Evolutionary conservation across 805 yeast genomes (phyloP).

Genomic region (Yamadazyma nakazawae): DNA sequence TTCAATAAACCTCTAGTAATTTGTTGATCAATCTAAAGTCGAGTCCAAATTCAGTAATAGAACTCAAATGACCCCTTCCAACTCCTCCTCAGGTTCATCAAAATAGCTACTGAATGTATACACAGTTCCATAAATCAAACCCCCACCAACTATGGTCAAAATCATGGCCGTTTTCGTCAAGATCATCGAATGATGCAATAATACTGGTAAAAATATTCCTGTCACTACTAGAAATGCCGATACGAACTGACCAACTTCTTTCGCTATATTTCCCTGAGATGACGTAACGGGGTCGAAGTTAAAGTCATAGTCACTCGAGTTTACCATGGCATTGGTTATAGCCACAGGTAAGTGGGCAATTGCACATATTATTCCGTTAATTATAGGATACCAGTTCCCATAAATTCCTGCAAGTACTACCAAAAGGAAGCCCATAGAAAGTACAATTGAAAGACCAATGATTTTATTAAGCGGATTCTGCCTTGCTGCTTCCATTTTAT

Average conservation of each 20-base stretch:
- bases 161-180: conserved; percentile 67
- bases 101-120: conserved; percentile 80
- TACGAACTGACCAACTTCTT: conserved; percentile 74
- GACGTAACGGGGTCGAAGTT: conserved; percentile 37
- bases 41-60: too few species aligned
- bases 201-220: conserved; percentile 69
- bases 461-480: conserved; percentile 69
- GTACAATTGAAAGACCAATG: conserved; percentile 68
- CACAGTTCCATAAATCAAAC: conserved; percentile 76
- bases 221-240: conserved; percentile 75
- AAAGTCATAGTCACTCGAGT: conserved; percentile 40
- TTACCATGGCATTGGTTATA: conserved; percentile 29
- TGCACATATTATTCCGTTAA: conserved; percentile 49
- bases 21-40: too few species aligned
- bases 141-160: conserved; percentile 83
- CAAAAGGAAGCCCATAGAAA: conserved; percentile 86
- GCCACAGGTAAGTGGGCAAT: conserved; percentile 39
- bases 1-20: too few species aligned
- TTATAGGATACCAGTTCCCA: conserved; percentile 88
- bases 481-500: conserved; percentile 14
- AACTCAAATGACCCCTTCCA: conserved; percentile 7
- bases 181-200: conserved; percentile 71
- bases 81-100: conserved; percentile 38
- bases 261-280: conserved; percentile 38
- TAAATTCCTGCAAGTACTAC: conserved; percentile 84